Conservation (phyloP, 1,284 basidiomycete genomes). For the Erythrobasidium hasegawianum region DNA sequence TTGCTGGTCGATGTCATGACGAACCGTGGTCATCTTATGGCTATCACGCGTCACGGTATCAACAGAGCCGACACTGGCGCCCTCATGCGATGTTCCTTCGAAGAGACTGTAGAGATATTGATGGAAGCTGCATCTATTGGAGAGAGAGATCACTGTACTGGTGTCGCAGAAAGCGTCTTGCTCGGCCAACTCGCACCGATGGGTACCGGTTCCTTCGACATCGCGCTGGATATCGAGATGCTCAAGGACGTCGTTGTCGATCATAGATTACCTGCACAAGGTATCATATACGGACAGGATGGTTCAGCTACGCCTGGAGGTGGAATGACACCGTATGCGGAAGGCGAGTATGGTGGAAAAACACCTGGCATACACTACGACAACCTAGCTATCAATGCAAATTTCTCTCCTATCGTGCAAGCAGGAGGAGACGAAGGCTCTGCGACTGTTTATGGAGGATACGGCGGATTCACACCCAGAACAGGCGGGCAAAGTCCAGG, state of each 20-base stretch:
- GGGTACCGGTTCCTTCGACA: conserved; percentile 59
- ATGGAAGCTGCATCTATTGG: conserved; percentile 98
- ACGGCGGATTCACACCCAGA: conserved; percentile 40
- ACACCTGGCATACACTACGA: conserved; percentile 41
- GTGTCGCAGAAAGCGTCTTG: conserved; percentile 96
- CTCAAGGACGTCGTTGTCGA: conserved; percentile 98
- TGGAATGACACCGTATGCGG: conserved; percentile 84
- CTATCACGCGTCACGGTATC: conserved; percentile 98
- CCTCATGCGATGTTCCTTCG: conserved; percentile 97
- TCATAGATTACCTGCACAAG: conserved; percentile 72
- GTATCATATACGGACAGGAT: conserved; percentile 59
- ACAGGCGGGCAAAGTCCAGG: conserved; percentile 62
- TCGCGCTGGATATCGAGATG: conserved; percentile 95
- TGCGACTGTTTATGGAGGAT: conserved; percentile 45
- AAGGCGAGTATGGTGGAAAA: conserved; percentile 40
- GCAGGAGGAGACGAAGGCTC: conserved; percentile 74
- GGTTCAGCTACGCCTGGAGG: conserved; percentile 59
- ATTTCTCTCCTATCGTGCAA: conserved; percentile 90
- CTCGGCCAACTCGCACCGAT: conserved; percentile 95
- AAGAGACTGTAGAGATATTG: conserved; percentile 98
- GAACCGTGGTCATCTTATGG: conserved; percentile 90
- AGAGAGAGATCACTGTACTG: conserved; percentile 96
- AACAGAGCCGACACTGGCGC: conserved; percentile 96
- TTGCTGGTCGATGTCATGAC: conserved; percentile 98
- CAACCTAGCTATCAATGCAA: conserved; percentile 54